phyloP scores from a whole-genome alignment of 164 flowering plant genomes.

The Sedum album region DNA sequence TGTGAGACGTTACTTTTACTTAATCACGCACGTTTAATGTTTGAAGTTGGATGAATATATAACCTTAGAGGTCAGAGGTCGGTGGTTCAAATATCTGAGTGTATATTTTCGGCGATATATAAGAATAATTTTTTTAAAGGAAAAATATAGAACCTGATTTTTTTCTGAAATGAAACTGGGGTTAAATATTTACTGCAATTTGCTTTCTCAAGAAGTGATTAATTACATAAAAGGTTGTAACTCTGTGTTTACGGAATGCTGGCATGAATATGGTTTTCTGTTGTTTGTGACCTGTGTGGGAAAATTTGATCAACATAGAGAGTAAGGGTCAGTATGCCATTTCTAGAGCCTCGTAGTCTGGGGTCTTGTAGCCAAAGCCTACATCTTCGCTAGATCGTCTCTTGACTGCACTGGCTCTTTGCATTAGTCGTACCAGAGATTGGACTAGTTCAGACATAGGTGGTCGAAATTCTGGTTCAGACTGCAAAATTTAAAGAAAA shows the following conservation, averaged over 20 bases:
- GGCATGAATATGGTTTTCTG: not conserved
- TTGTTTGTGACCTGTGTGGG: not conserved
- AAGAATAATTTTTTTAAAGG: no score
- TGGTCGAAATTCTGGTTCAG: constrained; percentile 94
- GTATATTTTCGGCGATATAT: no score
- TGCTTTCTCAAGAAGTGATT: not conserved
- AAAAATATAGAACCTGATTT: not conserved
- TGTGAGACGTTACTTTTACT: no score
- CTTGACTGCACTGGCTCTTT: constrained; percentile 68
- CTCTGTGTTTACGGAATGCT: not conserved
- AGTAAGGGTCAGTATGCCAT: constrained; percentile 31
- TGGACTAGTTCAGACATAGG: constrained; percentile 97
- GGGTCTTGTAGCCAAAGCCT: constrained; percentile 52
- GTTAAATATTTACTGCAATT: not conserved
- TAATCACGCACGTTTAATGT: no score
- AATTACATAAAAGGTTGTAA: not conserved
- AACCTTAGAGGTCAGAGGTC: no score
- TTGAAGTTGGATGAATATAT: no score
- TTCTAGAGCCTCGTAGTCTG: constrained; percentile 66
- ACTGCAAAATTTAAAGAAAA: constrained; percentile 29
- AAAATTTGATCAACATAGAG: not conserved
- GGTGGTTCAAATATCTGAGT: no score
- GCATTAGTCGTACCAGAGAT: constrained; percentile 79
- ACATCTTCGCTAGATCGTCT: constrained; percentile 76
- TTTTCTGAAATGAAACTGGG: not conserved